Evolutionary conservation across 306 rosid genomes (phyloP).

Genomic region (Ceratonia siliqua): DNA sequence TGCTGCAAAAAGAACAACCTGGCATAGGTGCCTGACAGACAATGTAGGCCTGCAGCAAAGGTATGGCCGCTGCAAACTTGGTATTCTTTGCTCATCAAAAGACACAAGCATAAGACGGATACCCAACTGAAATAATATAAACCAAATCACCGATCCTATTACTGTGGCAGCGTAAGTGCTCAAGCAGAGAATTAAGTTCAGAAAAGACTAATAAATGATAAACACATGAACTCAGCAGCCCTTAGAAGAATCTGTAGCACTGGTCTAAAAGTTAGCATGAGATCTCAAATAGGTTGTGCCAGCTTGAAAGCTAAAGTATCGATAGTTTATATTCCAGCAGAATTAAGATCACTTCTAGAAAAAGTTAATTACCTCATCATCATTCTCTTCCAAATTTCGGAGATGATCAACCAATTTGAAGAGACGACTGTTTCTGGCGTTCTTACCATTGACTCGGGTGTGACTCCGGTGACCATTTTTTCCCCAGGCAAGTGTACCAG

Average conservation of each 20-base stretch:
- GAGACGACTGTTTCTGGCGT: slow-evolving; percentile 53
- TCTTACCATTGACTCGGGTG: slow-evolving; percentile 61
- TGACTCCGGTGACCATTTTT: slow-evolving; percentile 72
- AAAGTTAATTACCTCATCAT: slow-evolving; percentile 49
- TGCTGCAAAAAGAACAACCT: slow-evolving; percentile 44
- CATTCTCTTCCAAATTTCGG: slow-evolving; percentile 39
- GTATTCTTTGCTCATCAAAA: slow-evolving; percentile 49
- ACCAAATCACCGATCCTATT: neutral
- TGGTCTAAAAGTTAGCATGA: neutral
- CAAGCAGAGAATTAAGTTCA: slow-evolving; percentile 4
- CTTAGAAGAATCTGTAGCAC: neutral
- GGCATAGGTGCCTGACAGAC: slow-evolving; percentile 50
- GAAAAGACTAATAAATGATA: neutral
- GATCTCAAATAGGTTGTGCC: neutral
- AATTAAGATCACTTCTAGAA: slow-evolving; percentile 8
- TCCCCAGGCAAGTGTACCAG: slow-evolving; percentile 70
- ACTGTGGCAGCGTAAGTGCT: neutral
- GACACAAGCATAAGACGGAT: slow-evolving; percentile 65
- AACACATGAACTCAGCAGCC: neutral
- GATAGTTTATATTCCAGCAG: neutral
- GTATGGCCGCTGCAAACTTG: slow-evolving; percentile 60
- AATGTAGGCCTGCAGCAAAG: slow-evolving; percentile 63
- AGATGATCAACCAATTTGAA: slow-evolving; percentile 62
- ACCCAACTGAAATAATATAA: slow-evolving; percentile 47
- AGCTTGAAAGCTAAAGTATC: slow-evolving; percentile 17